Evolutionary conservation across 768 basidiomycete species (phyloP).

Genomic region (Suillus fuscotomentosus): DNA sequence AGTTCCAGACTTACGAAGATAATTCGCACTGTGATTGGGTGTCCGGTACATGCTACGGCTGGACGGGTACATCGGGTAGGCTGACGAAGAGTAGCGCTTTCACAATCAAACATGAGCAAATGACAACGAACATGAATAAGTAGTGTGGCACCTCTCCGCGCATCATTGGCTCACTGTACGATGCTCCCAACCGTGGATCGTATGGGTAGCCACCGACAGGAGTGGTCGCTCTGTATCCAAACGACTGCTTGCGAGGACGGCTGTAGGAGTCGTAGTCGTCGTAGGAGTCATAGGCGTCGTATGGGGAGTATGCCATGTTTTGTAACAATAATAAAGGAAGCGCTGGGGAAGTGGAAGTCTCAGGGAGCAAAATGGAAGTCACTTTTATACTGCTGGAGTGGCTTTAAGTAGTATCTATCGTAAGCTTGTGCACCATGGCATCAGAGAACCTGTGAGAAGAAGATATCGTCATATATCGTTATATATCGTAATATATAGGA

Average conservation of each 20-base stretch:
- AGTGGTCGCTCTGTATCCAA: constrained; percentile 30
- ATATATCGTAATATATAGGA: too few species aligned
- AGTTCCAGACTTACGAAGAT: constrained; percentile 35
- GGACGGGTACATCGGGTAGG: constrained; percentile 47
- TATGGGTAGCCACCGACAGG: constrained; percentile 13
- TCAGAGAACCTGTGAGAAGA: too few species aligned
- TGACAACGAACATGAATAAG: not conserved
- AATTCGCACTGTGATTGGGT: constrained; percentile 37
- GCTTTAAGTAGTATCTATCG: constrained; percentile 16
- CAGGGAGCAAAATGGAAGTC: not conserved
- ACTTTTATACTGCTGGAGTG: constrained; percentile 22
- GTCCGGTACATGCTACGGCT: constrained; percentile 35
- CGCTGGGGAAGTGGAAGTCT: constrained; percentile 10
- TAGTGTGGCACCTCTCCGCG: constrained; percentile 34
- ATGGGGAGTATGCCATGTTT: constrained; percentile 41
- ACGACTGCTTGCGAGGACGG: constrained; percentile 30
- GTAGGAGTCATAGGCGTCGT: constrained; percentile 35
- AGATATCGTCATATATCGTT: too few species aligned
- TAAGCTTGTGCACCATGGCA: constrained; percentile 6
- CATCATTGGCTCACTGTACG: constrained; percentile 41
- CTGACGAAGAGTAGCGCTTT: constrained; percentile 39
- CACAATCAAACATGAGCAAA: constrained; percentile 4
- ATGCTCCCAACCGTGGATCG: not conserved
- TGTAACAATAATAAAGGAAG: constrained; percentile 9
- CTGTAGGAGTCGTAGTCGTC: constrained; percentile 14